Evolutionary conservation across 192 early-diverging fungal genomes (phyloP).

Genomic region (Backusella tarrabulga): DNA sequence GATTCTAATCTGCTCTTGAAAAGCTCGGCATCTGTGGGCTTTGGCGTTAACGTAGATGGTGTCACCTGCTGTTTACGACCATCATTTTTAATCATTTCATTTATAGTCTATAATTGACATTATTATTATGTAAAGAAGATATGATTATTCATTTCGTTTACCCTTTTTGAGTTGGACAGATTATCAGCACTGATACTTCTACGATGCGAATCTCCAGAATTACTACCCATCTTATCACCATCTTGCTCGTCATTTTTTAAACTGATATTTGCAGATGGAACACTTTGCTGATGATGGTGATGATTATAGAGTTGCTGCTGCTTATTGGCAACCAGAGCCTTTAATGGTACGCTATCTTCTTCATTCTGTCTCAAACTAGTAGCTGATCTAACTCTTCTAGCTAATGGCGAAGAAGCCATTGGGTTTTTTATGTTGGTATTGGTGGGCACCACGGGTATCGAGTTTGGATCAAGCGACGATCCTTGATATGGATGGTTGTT

Average conservation of each 20-base stretch:
- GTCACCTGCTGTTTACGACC: neutral
- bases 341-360: constrained; percentile 42
- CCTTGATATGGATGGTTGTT: neutral
- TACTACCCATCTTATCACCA: neutral
- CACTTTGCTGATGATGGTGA: neutral
- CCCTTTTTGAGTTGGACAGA: constrained; percentile 11
- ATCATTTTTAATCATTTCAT: constrained; percentile 4
- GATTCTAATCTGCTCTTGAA: neutral
- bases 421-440: constrained; percentile 5
- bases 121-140: neutral
- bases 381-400: constrained; percentile 46
- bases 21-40: neutral
- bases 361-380: constrained; percentile 42
- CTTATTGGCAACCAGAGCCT: constrained; percentile 33
- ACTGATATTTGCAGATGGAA: neutral
- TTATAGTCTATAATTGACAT: neutral
- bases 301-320: constrained; percentile 15
- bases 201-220: constrained; percentile 10
- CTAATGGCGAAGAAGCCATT: constrained; percentile 36
- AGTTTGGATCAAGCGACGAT: constrained; percentile 1
- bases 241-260: neutral
- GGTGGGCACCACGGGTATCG: constrained; percentile 6
- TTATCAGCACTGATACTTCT: constrained; percentile 34
- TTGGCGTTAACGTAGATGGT: neutral
- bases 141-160: neutral